Base-by-base conservation (phyloP, 495 filamentous ascomycete genomes). In the Astrocystis sublimbata region DNA sequence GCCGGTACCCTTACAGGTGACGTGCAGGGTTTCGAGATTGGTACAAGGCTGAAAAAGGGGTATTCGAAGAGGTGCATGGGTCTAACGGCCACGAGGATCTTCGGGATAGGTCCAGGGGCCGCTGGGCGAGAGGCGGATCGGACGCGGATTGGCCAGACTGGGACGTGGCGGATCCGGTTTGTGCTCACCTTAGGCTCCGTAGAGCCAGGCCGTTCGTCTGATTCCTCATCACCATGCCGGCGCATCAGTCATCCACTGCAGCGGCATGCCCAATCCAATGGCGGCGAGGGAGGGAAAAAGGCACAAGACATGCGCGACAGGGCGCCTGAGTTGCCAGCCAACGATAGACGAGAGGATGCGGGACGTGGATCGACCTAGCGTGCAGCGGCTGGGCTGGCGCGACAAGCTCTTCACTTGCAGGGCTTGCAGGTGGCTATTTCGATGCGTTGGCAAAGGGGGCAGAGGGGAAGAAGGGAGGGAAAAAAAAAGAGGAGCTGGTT, bases 1-100 rank as follows among this genome's bases (percentile, higher is more conserved):
- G 58, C 56, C 63, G 60, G 57, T 62, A 52, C 47, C 58, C 60
- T 54, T 63, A 53, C 61, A 40, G 64, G 49, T 72, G 70, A 72
- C 70, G 68, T 70, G 70, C 70, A 72, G 58, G 60, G 61, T 62
- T 61, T 38, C 43, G 62, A 69, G 61, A 71, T 64, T 67, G 65
- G 67, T 70, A 68, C 70, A 72, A 72, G 70, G 70, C 70, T 72
- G 70, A 72, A 72, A 66, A 62, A n/a, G 64, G 64, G 70, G 61
- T 62, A 70, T 66, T 51, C 58, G 47, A n/a, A n/a, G 62, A 60
- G 70, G 60, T 61, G 56, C 58, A 65, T 56, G 49, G 58, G 45
- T 68, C n/a, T 58, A 17, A 52, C 36, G n/a, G 42, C 61, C 43
- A 63, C 52, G 33, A 63, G 43, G 53, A 8, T 43, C 57, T 50